Conservation (phyloP, 345 rosid species). For the Moricandia arvensis region DNA sequence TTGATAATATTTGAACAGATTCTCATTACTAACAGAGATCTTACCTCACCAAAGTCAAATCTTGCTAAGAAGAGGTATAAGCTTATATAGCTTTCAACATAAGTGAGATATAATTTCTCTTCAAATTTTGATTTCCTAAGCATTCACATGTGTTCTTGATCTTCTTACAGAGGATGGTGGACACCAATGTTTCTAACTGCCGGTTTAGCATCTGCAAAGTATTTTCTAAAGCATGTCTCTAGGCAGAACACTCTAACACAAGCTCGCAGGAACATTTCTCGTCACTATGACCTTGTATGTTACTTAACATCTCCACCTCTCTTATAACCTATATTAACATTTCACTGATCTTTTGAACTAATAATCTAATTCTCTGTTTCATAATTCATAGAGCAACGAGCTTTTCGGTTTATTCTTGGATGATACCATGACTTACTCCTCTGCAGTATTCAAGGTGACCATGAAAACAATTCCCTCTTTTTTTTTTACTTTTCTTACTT, state of each 20-base stretch:
- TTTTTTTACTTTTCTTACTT: conserved; percentile 2
- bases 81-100: neutral
- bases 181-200: conserved; percentile 78
- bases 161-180: conserved; percentile 86
- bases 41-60: conserved; percentile 42
- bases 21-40: conserved; percentile 73
- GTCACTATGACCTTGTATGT: conserved; percentile 86
- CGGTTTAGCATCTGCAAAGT: conserved; percentile 69
- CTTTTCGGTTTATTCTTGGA: conserved; percentile 76
- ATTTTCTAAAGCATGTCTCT: conserved; percentile 66
- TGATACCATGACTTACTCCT: conserved; percentile 88
- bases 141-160: neutral
- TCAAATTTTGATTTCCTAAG: neutral
- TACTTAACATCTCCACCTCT: neutral
- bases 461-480: neutral
- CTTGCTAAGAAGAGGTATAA: conserved; percentile 60
- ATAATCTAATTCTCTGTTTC: neutral
- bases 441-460: conserved; percentile 75
- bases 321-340: neutral
- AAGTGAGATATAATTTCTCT: neutral
- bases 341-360: neutral
- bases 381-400: conserved; percentile 65
- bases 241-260: conserved; percentile 82
- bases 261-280: conserved; percentile 89
- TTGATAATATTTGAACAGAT: conserved; percentile 39